Evolutionary conservation across 306 rosid species (phyloP).

Genomic region (Rubus parviflorus): DNA sequence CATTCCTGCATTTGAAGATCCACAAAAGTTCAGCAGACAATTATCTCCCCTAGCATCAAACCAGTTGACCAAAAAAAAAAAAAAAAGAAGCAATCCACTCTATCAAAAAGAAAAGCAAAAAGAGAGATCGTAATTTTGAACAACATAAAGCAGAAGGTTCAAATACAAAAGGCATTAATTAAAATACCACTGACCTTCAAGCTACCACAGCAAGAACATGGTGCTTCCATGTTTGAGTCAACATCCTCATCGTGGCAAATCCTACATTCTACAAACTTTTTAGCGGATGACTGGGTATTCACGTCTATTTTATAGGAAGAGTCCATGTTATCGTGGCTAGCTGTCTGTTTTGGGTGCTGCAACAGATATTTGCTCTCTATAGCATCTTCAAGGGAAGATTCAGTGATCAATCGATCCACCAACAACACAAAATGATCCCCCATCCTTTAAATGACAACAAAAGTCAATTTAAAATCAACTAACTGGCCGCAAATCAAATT

Average conservation of each 20-base stretch:
- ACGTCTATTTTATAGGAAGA: constrained; percentile 37
- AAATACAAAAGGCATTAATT: neutral
- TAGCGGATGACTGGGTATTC: constrained; percentile 32
- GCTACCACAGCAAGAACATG: constrained; percentile 86
- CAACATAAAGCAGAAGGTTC: neutral
- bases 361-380: constrained; percentile 33
- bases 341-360: constrained; percentile 28
- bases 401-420: constrained; percentile 40
- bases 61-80: too few relatives aligned
- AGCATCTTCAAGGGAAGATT: constrained; percentile 41
- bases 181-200: constrained; percentile 58
- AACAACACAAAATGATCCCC: constrained; percentile 45
- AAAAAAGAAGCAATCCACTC: neutral
- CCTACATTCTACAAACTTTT: constrained; percentile 56
- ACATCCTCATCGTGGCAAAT: constrained; percentile 86
- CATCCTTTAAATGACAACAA: constrained; percentile 31
- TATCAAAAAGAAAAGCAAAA: neutral
- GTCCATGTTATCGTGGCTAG: constrained; percentile 38
- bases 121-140: neutral
- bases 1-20: too few relatives aligned
- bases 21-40: too few relatives aligned
- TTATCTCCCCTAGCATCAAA: too few relatives aligned
- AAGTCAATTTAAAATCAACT: neutral
- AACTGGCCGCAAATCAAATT: neutral
- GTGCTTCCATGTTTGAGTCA: constrained; percentile 76